Evolutionary conservation across 2,329 filamentous ascomycete species (phyloP), one percentile per base, ranked within the genome.

Genomic region (Xylariomycetidae sp.): DNA sequence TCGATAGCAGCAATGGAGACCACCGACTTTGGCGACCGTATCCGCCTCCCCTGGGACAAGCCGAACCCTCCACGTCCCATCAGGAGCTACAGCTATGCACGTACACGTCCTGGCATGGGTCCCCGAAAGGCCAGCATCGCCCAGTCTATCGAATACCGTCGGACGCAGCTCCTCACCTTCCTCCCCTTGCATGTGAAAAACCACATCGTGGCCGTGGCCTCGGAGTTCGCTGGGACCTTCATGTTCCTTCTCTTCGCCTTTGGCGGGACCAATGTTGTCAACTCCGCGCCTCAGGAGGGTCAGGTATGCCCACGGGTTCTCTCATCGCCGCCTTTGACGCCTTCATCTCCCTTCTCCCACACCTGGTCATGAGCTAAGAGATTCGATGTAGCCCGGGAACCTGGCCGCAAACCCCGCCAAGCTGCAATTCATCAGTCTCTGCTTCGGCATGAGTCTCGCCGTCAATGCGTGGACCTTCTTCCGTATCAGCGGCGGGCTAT

Each of bases 391-490:
- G 16, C 44, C 45, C 9, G 34, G 33, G 14, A 38, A 45, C n/a
- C 30, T 44, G 4, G 27, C 46, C 1, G 45, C 46, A 1, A 41
- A 53, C 18, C 35, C 44, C 12, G 40, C 51, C 10, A 43, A 44
- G 29, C 41, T 64, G 25, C 42, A 63, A 13, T 63, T 53, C 30
- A 59, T 63, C 16, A 53, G 53, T 12, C 38, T 62, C 6, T 51
- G 46, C 27, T 64, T 64, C 35, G 61, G 59, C 20, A 49, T 61
- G 34, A 55, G 51, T 27, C 50, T 65, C 16, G 50, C 53, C 3
- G 57, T 62, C 27, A 23, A 23, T n/a, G 20, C n/a, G 20, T 23
- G 60, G 59, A 49, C 59, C 11, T 65, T 63, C 45, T 65, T 57
- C 35, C 50, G 62, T 20, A 53, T 65, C 29, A 60, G 52, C 29